A percentile compares a stretch with the other conserved stretches of the same genome.
These are phyloP conservation scores for Pyrenochaeta sp. DNA, from an alignment of 2,329 filamentous ascomycete genomes.

Conservation along the genomic window DNA sequence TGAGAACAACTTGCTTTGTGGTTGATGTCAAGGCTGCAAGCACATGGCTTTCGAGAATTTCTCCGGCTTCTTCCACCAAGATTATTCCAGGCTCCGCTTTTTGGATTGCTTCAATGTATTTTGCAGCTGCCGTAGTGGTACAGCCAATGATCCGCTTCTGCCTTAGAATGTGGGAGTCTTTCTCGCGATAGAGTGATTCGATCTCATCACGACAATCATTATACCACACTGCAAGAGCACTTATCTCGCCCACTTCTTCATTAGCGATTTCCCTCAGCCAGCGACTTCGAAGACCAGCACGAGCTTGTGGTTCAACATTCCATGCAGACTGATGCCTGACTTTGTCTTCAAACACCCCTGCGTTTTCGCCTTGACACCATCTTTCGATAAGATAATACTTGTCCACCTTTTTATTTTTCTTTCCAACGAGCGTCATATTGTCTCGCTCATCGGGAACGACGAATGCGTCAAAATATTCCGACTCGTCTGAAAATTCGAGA, in stretches of 20 bases:
- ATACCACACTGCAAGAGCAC: constrained; percentile 49
- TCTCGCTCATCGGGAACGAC: constrained; percentile 54
- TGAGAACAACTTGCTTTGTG: constrained; percentile 70
- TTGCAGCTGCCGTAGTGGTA: constrained; percentile 75
- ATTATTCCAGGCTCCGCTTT: constrained; percentile 65
- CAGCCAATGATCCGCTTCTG: constrained; percentile 70
- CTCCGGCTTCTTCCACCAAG: constrained; percentile 75
- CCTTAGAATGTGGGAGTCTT: constrained; percentile 50
- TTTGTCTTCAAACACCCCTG: constrained; percentile 53
- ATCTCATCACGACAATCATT: constrained; percentile 54
- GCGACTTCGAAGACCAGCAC: constrained; percentile 42
- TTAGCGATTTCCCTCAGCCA: constrained; percentile 48
- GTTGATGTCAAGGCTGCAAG: constrained; percentile 64
- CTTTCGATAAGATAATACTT: constrained; percentile 60
- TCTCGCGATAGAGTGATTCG: constrained; percentile 33
- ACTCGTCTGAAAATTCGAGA: constrained; percentile 62
- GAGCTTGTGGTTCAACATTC: constrained; percentile 53
- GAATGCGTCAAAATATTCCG: constrained; percentile 65
- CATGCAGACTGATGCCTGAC: constrained; percentile 53
- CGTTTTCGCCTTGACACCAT: constrained; percentile 60
- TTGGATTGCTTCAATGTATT: constrained; percentile 62
- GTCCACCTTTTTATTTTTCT: constrained; percentile 54
- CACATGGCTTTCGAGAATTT: constrained; percentile 74
- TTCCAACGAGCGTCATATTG: constrained; percentile 58
- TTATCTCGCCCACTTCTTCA: constrained; percentile 59